Evolutionary conservation across 441 rosid genomes (phyloP).

Genomic region (Eutrema salsugineum): DNA sequence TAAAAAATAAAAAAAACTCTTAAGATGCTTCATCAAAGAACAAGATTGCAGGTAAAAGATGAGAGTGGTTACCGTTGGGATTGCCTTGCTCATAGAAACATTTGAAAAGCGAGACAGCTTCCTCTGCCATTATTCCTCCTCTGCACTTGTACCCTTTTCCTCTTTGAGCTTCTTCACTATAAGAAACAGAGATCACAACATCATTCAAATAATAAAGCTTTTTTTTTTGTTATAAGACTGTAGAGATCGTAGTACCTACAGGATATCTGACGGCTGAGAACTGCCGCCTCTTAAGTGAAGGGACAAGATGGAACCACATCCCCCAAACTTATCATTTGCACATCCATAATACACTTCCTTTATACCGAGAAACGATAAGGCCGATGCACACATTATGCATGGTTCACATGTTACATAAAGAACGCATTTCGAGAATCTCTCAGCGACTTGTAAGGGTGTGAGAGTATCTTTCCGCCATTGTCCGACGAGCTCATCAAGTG

Average conservation of each 20-base stretch:
- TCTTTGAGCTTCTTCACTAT: slow-evolving; percentile 32
- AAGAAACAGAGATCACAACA: slow-evolving; percentile 1
- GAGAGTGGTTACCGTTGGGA: slow-evolving; percentile 56
- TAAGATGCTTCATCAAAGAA: background rate
- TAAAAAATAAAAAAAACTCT: background rate
- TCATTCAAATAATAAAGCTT: background rate
- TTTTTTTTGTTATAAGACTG: background rate
- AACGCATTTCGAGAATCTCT: slow-evolving; percentile 56
- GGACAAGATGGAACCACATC: slow-evolving; percentile 79
- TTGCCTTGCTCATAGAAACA: slow-evolving; percentile 82
- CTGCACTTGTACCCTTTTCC: slow-evolving; percentile 57
- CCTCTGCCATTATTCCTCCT: slow-evolving; percentile 74
- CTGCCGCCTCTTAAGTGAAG: slow-evolving; percentile 44
- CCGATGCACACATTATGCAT: slow-evolving; percentile 96
- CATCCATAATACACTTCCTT: slow-evolving; percentile 79
- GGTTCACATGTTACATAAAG: slow-evolving; percentile 93
- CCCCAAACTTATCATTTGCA: slow-evolving; percentile 85
- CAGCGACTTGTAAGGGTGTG: slow-evolving; percentile 51
- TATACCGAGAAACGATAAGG: slow-evolving; percentile 75
- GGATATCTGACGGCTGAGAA: slow-evolving; percentile 11
- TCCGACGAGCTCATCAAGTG: slow-evolving; percentile 61
- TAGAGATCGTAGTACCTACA: background rate
- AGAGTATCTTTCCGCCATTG: slow-evolving; percentile 60
- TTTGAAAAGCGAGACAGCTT: slow-evolving; percentile 64
- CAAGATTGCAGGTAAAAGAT: background rate